Conservation (phyloP, 305 asterid species). For the Fraxinus latifolia region DNA sequence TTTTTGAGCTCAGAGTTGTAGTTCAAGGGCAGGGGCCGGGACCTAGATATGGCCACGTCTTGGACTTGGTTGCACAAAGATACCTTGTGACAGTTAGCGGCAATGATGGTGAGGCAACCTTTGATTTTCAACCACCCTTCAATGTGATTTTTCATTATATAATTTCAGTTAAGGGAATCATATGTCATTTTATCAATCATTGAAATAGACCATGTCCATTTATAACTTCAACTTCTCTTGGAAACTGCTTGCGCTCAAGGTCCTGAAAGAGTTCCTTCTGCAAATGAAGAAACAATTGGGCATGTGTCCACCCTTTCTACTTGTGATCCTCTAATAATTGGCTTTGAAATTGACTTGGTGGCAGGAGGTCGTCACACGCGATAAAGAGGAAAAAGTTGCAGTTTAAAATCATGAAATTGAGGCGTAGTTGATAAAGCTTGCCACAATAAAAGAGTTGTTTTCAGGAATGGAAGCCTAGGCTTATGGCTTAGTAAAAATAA, state of each 20-base stretch:
- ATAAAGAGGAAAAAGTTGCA: not conserved
- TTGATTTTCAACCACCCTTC: not conserved
- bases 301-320: not conserved
- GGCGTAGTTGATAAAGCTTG: not conserved
- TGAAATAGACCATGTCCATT: too few relatives aligned
- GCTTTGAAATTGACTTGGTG: not conserved
- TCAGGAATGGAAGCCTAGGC: not conserved
- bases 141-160: constrained; percentile 4
- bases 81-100: constrained; percentile 53
- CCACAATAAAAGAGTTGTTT: not conserved
- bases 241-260: too few relatives aligned
- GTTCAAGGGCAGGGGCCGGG: constrained; percentile 63
- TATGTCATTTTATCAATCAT: too few relatives aligned
- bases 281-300: too few relatives aligned
- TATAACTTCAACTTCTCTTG: too few relatives aligned
- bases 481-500: not conserved
- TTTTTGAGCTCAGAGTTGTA: constrained; percentile 37
- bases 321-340: not conserved
- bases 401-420: not conserved
- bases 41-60: constrained; percentile 51
- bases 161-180: not conserved
- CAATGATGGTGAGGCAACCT: constrained; percentile 39
- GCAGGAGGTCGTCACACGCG: too few relatives aligned
- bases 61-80: constrained; percentile 59
- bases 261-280: too few relatives aligned